Conservation (phyloP, 345 rosid species). For the Salix suchowensis region DNA sequence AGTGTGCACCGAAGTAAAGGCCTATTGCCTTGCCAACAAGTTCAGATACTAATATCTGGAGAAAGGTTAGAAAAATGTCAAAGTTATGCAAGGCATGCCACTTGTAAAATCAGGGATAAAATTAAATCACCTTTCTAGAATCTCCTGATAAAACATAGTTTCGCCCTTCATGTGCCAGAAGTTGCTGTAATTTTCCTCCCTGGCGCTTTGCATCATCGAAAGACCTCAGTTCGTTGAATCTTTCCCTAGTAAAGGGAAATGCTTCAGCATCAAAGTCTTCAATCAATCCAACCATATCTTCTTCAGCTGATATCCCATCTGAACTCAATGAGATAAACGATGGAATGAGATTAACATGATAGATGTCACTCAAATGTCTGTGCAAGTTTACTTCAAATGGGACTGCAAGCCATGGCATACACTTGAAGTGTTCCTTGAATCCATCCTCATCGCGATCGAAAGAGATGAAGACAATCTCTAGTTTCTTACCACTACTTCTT, state of each 20-base stretch:
- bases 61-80: neutral
- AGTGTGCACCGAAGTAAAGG: slow-evolving; percentile 66
- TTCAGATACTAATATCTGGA: slow-evolving; percentile 48
- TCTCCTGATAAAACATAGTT: slow-evolving; percentile 42
- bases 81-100: neutral
- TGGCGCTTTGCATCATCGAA: slow-evolving; percentile 49
- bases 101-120: neutral
- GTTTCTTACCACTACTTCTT: slow-evolving; percentile 35
- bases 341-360: slow-evolving; percentile 51
- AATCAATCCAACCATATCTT: slow-evolving; percentile 53
- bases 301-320: slow-evolving; percentile 38
- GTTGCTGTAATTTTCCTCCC: slow-evolving; percentile 60
- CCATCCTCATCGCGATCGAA: slow-evolving; percentile 58
- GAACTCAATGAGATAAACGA: slow-evolving; percentile 47
- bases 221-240: slow-evolving; percentile 56
- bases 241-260: slow-evolving; percentile 58
- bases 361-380: slow-evolving; percentile 37
- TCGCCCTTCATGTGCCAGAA: slow-evolving; percentile 44
- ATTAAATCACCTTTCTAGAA: slow-evolving; percentile 43
- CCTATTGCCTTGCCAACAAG: slow-evolving; percentile 75
- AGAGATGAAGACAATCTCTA: slow-evolving; percentile 71
- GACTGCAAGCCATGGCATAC: slow-evolving; percentile 80
- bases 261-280: slow-evolving; percentile 76
- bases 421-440: slow-evolving; percentile 56
- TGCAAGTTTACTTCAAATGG: slow-evolving; percentile 48